A percentile compares a stretch with the other conserved stretches of the same genome.
Conservation (phyloP, 164 flowering plant genomes). For the Dillenia turbinata region DNA sequence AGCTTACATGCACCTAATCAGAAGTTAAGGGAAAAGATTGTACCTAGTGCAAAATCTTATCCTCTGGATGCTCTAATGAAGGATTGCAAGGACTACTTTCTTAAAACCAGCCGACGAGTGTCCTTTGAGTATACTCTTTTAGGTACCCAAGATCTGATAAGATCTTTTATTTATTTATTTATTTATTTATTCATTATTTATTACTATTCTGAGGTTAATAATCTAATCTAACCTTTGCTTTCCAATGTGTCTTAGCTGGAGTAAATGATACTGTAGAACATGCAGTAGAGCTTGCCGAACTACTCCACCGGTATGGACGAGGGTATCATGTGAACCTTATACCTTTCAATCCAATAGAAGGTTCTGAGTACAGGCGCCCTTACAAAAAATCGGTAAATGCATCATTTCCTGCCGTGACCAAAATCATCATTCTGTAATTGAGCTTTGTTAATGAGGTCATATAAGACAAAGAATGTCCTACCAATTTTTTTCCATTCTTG, state of each 20-base stretch:
- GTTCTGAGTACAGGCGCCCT: constrained; percentile 80
- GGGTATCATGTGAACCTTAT: constrained; percentile 88
- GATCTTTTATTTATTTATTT: not conserved
- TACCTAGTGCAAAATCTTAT: constrained; percentile 91
- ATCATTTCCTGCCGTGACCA: not conserved
- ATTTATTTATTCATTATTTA: not conserved
- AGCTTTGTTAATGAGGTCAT: not conserved
- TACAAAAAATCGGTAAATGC: constrained; percentile 64
- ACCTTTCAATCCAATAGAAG: constrained; percentile 92
- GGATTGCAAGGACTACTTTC: constrained; percentile 84
- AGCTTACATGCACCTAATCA: constrained; percentile 98
- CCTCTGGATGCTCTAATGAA: constrained; percentile 89
- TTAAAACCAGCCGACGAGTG: constrained; percentile 73
- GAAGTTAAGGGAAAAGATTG: constrained; percentile 80
- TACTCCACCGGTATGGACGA: constrained; percentile 85
- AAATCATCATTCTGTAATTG: not conserved
- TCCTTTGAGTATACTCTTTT: constrained; percentile 90
- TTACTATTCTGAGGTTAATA: no score
- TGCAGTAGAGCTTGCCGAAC: constrained; percentile 83
- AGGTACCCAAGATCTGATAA: constrained; percentile 36
- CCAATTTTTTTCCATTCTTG: not conserved
- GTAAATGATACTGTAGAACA: constrained; percentile 75
- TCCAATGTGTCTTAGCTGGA: constrained; percentile 49
- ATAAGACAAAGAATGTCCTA: not conserved
- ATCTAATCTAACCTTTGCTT: not conserved